Evolutionary conservation across 2,329 filamentous ascomycete genomes (phyloP), one percentile per base, ranked within the genome.

Genomic region (Diaporthe batatas): DNA sequence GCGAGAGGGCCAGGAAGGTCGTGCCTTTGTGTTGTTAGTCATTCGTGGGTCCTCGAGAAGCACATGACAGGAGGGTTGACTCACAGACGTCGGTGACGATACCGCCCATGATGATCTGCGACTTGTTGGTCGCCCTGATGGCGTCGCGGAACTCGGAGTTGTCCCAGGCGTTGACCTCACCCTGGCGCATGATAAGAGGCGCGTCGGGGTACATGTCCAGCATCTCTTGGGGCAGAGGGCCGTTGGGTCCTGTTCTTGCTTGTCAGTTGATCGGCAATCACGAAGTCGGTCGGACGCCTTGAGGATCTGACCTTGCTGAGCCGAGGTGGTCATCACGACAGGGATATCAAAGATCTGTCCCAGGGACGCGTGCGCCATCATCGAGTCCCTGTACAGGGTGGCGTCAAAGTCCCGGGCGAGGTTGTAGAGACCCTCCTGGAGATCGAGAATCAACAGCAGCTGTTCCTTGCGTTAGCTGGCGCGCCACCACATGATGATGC

Each of bases 151-250:
- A 94, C 0, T 92, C 88, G 3, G 86, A 76, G 77, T 93, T 94
- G 79, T 95, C 93, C 93, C 92, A 94, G 3, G 93, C 92, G 78
- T 94, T 89, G 77, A 95, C 92, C 79, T 95, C 91, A 51, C 93
- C 92, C 74, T 91, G 86, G 47, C 93, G 90, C 76, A 87, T 85
- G 78, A 95, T 88, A 14, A 94, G 83, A 0, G 92, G 89, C 0
- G 91, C 89, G 58, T 89, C 82, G 34, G 92, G 92, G 78, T 93
- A 91, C 88, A 91, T 87, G 16, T 90, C 86, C 6, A 88, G 79
- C 75, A 95, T 92, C 77, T 94, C 92, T 77, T 91, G 89, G 12
- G 92, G 90, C 1, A 94, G 83, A 1, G 88, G 90, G 1, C 93
- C 92, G 79, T 94, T 95, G 64, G 92, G 92, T 5, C 92, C 92